These are phyloP conservation scores for Mucor sp. DNA, from an alignment of 371 early-diverging fungal genomes.

Conservation along the genomic window DNA sequence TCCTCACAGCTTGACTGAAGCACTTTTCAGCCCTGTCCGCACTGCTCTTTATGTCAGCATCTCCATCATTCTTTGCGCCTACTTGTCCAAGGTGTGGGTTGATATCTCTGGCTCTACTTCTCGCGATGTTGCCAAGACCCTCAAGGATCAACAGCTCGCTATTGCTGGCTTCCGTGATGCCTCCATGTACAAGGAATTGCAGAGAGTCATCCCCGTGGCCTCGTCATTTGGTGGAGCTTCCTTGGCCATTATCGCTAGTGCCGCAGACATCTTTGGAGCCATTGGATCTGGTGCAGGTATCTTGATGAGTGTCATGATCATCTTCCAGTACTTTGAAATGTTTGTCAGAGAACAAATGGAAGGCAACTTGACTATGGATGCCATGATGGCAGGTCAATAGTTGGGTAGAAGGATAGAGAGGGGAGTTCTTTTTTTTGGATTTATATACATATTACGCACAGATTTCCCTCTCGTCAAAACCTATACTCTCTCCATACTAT, in stretches of 20 bases:
- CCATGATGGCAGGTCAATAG: slow-evolving; percentile 40
- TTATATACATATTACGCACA: background rate
- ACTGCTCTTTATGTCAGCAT: slow-evolving; percentile 93
- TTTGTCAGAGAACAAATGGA: slow-evolving; percentile 96
- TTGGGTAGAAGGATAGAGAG: background rate
- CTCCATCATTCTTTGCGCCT: slow-evolving; percentile 93
- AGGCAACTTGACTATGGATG: slow-evolving; percentile 59
- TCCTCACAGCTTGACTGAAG: slow-evolving; percentile 85
- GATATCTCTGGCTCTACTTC: slow-evolving; percentile 98
- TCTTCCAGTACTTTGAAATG: slow-evolving; percentile 99
- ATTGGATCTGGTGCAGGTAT: slow-evolving; percentile 99
- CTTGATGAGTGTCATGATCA: slow-evolving; percentile 98
- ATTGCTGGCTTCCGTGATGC: slow-evolving; percentile 96
- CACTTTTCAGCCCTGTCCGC: slow-evolving; percentile 92
- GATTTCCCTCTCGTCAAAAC: background rate
- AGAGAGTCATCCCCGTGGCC: slow-evolving; percentile 97
- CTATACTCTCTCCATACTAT: background rate
- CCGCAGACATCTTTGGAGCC: slow-evolving; percentile 93
- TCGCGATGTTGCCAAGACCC: slow-evolving; percentile 95
- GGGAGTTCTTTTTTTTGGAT: background rate
- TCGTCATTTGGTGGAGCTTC: slow-evolving; percentile 96
- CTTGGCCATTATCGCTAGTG: slow-evolving; percentile 93
- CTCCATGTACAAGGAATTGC: slow-evolving; percentile 97
- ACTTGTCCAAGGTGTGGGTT: slow-evolving; percentile 98
- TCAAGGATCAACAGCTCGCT: slow-evolving; percentile 98